Evolutionary conservation across 192 early-diverging fungal genomes (phyloP), one percentile per base, ranked within the genome.

Genomic region (Mortierella claussenii): DNA sequence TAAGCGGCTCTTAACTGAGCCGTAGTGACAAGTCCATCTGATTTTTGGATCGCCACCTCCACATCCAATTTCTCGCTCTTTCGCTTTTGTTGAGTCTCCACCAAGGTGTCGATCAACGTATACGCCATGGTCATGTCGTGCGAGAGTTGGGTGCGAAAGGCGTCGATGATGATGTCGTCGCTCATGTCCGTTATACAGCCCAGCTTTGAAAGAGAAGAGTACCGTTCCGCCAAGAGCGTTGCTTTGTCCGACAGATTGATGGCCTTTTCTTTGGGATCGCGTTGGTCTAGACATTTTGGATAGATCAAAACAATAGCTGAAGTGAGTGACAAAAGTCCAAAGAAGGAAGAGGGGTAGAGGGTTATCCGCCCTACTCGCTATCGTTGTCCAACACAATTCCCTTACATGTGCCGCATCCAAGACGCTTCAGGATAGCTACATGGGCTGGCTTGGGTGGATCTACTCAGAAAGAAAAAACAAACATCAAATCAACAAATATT

Each of bases 21-120:
- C 0, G 68, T 64, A 1, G 81, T 80, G 23, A 86, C 81, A 40
- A 87, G 49, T 3, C 89, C 88, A 44, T 85, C 80, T 7, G 82
- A 84, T 11, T 80, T 79, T 52, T 88, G 84, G 13, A 67, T 69
- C 2, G 73, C 85, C 7, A 89, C 85, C 54, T 86, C 78, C 0
- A 65, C 44, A 1, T 64, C 66, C 27, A 92, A 65, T 33, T 56
- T 61, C 11, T 71, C 67, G 21, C 81, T 81, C 4, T 62, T 54
- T 6, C 79, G 78, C 2, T 58, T 65, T 2, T 76, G 68, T 8
- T 78, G 55, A 34, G 87, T 78, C 0, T 70, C 60, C 0, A 60
- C 60, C 28, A 92, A 53, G 0, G 57, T 57, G 40, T 90, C 89
- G 12, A 90, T 71, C n/a, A 80, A 65, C 24, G 34, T 6, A 31